phyloP scores from a whole-genome alignment of 2,329 filamentous ascomycete genomes.

The Fonsecaea monophora region DNA sequence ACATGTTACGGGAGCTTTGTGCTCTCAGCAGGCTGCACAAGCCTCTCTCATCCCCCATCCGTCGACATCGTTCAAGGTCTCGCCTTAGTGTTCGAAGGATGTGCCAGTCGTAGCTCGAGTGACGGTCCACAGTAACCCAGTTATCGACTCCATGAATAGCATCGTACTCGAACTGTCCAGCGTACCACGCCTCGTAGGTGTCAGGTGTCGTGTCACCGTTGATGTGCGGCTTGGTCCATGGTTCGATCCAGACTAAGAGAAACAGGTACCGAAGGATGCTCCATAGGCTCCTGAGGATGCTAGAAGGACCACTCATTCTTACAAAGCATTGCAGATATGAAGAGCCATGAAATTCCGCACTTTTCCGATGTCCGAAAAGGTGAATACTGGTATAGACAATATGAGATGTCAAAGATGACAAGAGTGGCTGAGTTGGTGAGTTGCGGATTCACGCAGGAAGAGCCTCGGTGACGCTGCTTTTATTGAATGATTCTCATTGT shows the following conservation, averaged over 20 bases:
- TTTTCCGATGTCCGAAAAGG: background rate
- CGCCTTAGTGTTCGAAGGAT: slow-evolving; percentile 27
- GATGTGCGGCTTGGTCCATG: slow-evolving; percentile 24
- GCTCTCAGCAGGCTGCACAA: slow-evolving; percentile 34
- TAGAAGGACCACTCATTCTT: slow-evolving; percentile 22
- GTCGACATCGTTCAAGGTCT: slow-evolving; percentile 34
- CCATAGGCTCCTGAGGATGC: slow-evolving; percentile 18
- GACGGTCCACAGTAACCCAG: slow-evolving; percentile 25
- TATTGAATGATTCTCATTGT: background rate
- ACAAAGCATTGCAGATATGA: background rate
- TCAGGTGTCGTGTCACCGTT: slow-evolving; percentile 2
- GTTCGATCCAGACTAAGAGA: slow-evolving; percentile 27
- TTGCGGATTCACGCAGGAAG: background rate
- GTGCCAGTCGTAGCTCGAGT: slow-evolving; percentile 34
- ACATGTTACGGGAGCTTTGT: slow-evolving; percentile 73
- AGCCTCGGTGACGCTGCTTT: slow-evolving; percentile 10
- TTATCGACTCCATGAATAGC: slow-evolving; percentile 30
- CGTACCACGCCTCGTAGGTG: slow-evolving; percentile 30
- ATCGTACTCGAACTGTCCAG: slow-evolving; percentile 23
- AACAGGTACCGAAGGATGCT: slow-evolving; percentile 24
- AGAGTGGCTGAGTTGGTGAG: background rate
- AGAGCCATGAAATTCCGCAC: background rate
- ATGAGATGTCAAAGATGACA: slow-evolving; percentile 1
- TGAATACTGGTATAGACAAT: background rate
- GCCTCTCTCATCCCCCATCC: slow-evolving; percentile 27